Conservation (phyloP, 352 stramenopile genomes). For the Phytophthora quininea region DNA sequence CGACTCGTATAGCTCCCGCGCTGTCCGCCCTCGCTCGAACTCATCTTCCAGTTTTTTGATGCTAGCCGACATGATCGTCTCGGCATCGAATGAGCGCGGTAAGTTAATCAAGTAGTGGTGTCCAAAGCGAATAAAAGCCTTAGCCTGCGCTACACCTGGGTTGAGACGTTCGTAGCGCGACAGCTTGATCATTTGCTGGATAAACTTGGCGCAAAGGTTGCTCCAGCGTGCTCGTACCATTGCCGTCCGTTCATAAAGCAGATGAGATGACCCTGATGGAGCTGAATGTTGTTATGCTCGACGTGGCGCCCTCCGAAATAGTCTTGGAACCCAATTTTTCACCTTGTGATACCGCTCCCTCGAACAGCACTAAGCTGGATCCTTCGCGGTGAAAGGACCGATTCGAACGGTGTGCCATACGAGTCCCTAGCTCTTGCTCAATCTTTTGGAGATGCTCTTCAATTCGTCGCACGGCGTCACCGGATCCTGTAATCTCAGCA, state of each 20-base stretch:
- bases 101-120: slow-evolving; percentile 85
- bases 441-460: slow-evolving; percentile 68
- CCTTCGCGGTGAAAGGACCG: slow-evolving; percentile 65
- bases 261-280: slow-evolving; percentile 78
- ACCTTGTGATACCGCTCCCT: slow-evolving; percentile 64
- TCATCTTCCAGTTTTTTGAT: slow-evolving; percentile 80
- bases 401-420: slow-evolving; percentile 46
- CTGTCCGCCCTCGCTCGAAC: slow-evolving; percentile 76
- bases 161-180: slow-evolving; percentile 70
- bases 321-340: slow-evolving; percentile 74
- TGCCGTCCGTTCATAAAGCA: slow-evolving; percentile 73
- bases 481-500: slow-evolving; percentile 68
- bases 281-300: slow-evolving; percentile 52
- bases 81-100: slow-evolving; percentile 77
- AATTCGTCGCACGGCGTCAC: slow-evolving; percentile 61
- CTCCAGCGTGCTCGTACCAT: slow-evolving; percentile 71
- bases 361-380: slow-evolving; percentile 72
- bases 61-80: slow-evolving; percentile 69
- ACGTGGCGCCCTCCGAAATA: slow-evolving; percentile 65
- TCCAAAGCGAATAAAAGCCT: slow-evolving; percentile 77
- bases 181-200: slow-evolving; percentile 84
- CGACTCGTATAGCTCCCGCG: slow-evolving; percentile 75
- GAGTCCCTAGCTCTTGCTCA: slow-evolving; percentile 70
- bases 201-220: slow-evolving; percentile 66
- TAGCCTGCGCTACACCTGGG: slow-evolving; percentile 45